Conservation (phyloP, 129 eudicot species). For the Daucus carota region DH1_v3.0 NC_030386.2:31583501-31584000, state of each 20-base stretch:
- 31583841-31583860: slow-evolving; percentile 79
- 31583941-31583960: slow-evolving; percentile 92
- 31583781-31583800: not conserved
- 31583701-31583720: not conserved
- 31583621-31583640: not conserved
- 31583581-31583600: not conserved
- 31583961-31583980: slow-evolving; percentile 85
- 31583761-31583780: not conserved
- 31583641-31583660: not conserved
- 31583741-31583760: not conserved
- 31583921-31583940: slow-evolving; percentile 91
- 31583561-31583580: not conserved
- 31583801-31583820: not conserved
- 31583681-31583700: not conserved
- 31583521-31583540: not conserved
- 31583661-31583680: not conserved
- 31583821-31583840: slow-evolving; percentile 65
- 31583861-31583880: slow-evolving; percentile 97
- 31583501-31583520: not conserved
- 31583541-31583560: not conserved
- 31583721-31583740: not conserved
- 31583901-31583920: slow-evolving; percentile 99
- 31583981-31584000: slow-evolving; percentile 36
- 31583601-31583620: not conserved
- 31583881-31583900: slow-evolving; percentile 94